phyloP scores from a whole-genome alignment of 2,329 filamentous ascomycete genomes.

The Rhytidhysteron rufulum region DNA sequence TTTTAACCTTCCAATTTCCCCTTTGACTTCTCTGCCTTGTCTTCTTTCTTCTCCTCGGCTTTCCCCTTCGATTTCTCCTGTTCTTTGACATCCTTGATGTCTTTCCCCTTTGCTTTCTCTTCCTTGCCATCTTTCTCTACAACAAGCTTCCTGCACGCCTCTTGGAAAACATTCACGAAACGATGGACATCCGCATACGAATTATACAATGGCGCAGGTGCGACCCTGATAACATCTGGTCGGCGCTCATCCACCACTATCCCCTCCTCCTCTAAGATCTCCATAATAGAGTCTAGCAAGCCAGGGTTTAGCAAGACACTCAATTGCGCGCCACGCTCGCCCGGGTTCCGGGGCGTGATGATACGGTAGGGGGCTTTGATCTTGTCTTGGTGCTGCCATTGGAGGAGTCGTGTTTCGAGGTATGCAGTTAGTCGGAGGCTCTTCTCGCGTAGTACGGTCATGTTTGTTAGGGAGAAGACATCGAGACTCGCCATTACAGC shows the following conservation, averaged over 20 bases:
- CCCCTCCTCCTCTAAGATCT: slow-evolving; percentile 61
- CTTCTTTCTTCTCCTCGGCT: background rate
- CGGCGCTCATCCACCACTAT: slow-evolving; percentile 80
- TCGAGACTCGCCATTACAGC: slow-evolving; percentile 69
- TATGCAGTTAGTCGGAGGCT: slow-evolving; percentile 72
- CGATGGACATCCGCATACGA: slow-evolving; percentile 65
- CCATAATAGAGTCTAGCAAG: slow-evolving; percentile 65
- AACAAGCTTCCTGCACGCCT: slow-evolving; percentile 43
- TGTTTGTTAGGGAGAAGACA: slow-evolving; percentile 69
- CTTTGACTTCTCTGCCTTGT: too few relatives aligned
- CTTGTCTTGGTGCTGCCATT: slow-evolving; percentile 16
- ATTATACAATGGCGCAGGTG: slow-evolving; percentile 82
- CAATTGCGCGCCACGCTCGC: slow-evolving; percentile 72
- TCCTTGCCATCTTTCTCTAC: slow-evolving; percentile 2
- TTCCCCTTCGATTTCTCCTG: background rate
- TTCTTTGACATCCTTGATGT: background rate
- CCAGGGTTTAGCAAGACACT: slow-evolving; percentile 67
- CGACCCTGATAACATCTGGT: slow-evolving; percentile 79
- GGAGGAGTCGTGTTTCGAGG: slow-evolving; percentile 53
- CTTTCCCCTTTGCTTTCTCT: slow-evolving; percentile 1
- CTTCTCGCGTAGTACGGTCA: slow-evolving; percentile 66
- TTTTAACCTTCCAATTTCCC: too few relatives aligned
- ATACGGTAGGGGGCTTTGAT: slow-evolving; percentile 44
- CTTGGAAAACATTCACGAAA: slow-evolving; percentile 45
- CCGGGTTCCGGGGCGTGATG: slow-evolving; percentile 67